A percentile compares a stretch with the other conserved stretches of the same genome.
Conservation (phyloP, 1,284 basidiomycete species). For the Boletus semigastroideus region DNA sequence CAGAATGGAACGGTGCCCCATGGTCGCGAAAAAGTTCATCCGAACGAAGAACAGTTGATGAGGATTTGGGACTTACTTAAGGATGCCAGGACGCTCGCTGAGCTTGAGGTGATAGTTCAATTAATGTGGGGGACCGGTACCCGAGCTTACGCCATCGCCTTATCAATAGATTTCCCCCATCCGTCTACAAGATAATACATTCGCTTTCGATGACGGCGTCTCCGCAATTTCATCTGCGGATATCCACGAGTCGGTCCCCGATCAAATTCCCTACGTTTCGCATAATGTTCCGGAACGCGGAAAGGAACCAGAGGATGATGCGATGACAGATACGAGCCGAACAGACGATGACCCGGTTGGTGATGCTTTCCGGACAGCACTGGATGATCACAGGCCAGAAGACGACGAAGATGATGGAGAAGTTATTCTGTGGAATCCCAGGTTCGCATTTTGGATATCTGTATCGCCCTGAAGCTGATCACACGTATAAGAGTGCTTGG, state of each 20-base stretch:
- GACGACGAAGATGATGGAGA: conserved; percentile 52
- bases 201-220: conserved; percentile 14
- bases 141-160: conserved; percentile 15
- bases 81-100: conserved; percentile 69
- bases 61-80: conserved; percentile 83
- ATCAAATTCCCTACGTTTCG: conserved; percentile 18
- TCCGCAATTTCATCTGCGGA: conserved; percentile 9
- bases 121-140: conserved; percentile 8
- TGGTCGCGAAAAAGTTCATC: conserved; percentile 68
- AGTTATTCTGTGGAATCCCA: conserved; percentile 64
- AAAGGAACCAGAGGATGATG: conserved; percentile 53
- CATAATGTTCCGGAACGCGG: neutral
- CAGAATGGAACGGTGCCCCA: conserved; percentile 14
- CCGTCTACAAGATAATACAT: conserved; percentile 19
- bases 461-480: conserved; percentile 9
- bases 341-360: conserved; percentile 83
- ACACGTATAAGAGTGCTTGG: conserved; percentile 30
- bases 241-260: conserved; percentile 5
- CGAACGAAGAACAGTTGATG: conserved; percentile 95
- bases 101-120: conserved; percentile 49
- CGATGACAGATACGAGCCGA: conserved; percentile 64
- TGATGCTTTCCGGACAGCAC: conserved; percentile 68
- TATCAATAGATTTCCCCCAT: conserved; percentile 29
- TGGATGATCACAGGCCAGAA: conserved; percentile 40
- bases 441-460: conserved; percentile 36